Base-by-base conservation (phyloP, 805 yeast genomes). In the Yamadazyma philogaea region DNA sequence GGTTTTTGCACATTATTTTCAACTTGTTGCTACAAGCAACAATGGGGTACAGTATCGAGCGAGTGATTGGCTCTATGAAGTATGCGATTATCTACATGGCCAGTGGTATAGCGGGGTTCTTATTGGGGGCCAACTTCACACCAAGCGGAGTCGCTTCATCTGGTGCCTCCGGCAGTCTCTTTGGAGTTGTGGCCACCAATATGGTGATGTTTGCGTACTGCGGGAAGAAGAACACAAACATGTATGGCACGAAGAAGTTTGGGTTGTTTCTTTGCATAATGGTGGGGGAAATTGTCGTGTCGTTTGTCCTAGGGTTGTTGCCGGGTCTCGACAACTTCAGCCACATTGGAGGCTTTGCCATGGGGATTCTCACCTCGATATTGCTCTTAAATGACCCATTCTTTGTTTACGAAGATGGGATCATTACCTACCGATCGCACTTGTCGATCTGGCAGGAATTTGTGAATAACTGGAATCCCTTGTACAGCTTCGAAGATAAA, bases 251-350 rank as follows among this genome's bases (percentile, higher is more conserved):
- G 18, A 67, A 68, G 19, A 67, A 66, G 34, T 85, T 78, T 47
- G 65, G 63, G 27, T 54, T 72, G 5, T 66, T 74, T 26, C 60
- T 84, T 10, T 37, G 58, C 17, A 65, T 74, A 11, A 72, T 79
- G 61, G 46, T 81, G n/a, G 61, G 64, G 7, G 88, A 84, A 55
- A 71, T 84, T 28, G 52, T 82, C 10, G 66, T 82, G 4, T 71
- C 81, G 30, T 69, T 84, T 35, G 83, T 75, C 6, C 61, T 84
- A 15, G 90, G 90, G 0, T 63, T 84, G 15, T 61, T 84, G 12
- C 90, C 90, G 0, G 90, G 90, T 0, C 56, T 84, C 41, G 90
- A 84, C 58, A 84, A 84, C 56, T 84, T 84, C 54, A 73, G 84
- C 33, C 89, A 84, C 57, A 75, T 84, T 50, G 90, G 90, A 8